Evolutionary conservation across 1,139 yeast species (phyloP).

Genomic region (Debaryomycetaceae sp.): DNA sequence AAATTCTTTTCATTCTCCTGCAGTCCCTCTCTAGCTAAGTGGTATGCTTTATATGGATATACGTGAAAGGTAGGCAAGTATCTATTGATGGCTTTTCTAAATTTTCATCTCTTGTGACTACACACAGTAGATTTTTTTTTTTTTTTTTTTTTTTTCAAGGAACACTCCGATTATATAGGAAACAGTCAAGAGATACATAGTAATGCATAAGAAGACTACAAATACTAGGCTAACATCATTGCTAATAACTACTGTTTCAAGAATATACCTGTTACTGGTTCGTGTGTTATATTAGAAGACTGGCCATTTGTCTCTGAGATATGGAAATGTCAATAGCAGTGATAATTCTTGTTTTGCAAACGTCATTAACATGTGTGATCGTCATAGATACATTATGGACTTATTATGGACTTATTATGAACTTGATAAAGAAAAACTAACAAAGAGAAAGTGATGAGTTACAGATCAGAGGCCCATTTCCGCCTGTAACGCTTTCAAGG

Average conservation of each 20-base stretch:
- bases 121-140: not conserved
- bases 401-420: not conserved
- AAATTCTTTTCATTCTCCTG: not conserved
- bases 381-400: not conserved
- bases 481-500: conserved; percentile 82
- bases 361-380: not conserved
- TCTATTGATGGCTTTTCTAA: not conserved
- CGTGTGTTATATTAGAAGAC: too few relatives aligned
- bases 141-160: not conserved
- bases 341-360: too few relatives aligned
- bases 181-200: too few relatives aligned
- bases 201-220: too few relatives aligned
- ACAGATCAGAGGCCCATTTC: conserved; percentile 80
- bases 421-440: not conserved
- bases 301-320: too few relatives aligned
- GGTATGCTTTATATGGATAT: too few relatives aligned
- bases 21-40: not conserved
- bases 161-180: too few relatives aligned
- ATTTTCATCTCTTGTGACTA: not conserved
- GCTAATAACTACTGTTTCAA: too few relatives aligned
- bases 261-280: too few relatives aligned
- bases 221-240: too few relatives aligned
- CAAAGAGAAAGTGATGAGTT: not conserved
- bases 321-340: too few relatives aligned
- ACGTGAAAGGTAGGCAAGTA: too few relatives aligned